Base-by-base conservation (phyloP, 2,329 filamentous ascomycete species). In the Pseudogymnoascus pannorum region DNA sequence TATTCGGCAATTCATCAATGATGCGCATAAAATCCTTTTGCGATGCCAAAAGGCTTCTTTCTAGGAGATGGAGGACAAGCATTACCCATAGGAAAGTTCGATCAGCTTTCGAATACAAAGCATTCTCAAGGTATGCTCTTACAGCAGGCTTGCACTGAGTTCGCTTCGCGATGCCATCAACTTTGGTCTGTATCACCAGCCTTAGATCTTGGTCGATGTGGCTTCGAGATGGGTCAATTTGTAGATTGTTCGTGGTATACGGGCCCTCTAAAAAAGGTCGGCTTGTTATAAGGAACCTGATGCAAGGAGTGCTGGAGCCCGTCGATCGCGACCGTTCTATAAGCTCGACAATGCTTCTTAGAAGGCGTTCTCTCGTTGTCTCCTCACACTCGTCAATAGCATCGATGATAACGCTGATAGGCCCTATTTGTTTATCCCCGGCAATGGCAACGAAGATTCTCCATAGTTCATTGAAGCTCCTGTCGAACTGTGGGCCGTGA, bases 371-470 rank as follows among this genome's bases (percentile, higher is more conserved):
- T 58, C 70, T 63, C 12, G 67, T 70, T 29, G 33, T 24, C 14
- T 66, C 63, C 58, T 75, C 73, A 61, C 74, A 75, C 63, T 76
- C 74, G 66, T 76, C 74, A 58, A 77, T 67, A 5, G 72, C 73
- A 61, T 77, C 74, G 26, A 76, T 66, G 16, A 76, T 71, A 29
- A 76, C 61, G 36, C 64, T 70, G 11, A 74, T 48, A 6, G 68
- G 26, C 3, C 70, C 70, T 24, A 59, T 62, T 44, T 67, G 70
- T 3, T 66, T 70, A 57, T 75, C 72, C 5, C 61, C 65, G 11
- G 69, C 61, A 57, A 75, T 71, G 22, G 65, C 68, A 12, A 70
- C 42, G 61, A 75, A 75, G 22, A 75, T 64, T 40, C 65, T 65
- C 74, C 73, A 76, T 1, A 76, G 70, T 14, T 68, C 67, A 6